A percentile compares a stretch with the other conserved stretches of the same genome.
Conservation (phyloP, 345 rosid species). For the Linum tenue region DNA sequence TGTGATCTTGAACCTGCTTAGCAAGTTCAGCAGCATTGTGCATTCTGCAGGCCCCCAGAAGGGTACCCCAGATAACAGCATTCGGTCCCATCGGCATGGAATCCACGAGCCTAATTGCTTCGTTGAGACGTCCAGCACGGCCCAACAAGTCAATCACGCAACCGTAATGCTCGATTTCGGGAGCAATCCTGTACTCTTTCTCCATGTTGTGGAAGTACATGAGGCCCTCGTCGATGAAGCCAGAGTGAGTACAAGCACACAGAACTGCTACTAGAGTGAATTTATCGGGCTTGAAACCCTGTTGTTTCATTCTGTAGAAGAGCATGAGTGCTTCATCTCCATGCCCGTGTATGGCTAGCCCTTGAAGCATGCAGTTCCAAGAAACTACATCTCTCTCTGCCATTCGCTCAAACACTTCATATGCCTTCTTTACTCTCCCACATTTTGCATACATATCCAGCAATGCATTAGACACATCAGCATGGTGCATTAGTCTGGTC, state of each 20-base stretch:
- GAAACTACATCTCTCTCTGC: conserved; percentile 53
- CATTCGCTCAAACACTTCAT: conserved; percentile 48
- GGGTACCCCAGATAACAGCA: conserved; percentile 77
- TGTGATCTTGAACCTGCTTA: background rate
- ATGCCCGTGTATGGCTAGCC: conserved; percentile 71
- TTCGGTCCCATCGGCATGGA: conserved; percentile 76
- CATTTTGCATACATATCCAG: conserved; percentile 2
- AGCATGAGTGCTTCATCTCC: conserved; percentile 59
- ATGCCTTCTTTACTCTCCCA: conserved; percentile 32
- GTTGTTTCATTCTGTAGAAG: conserved; percentile 57
- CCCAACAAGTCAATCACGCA: conserved; percentile 83
- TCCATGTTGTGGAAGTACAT: conserved; percentile 56
- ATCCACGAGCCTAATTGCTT: conserved; percentile 53
- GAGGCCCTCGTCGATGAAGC: conserved; percentile 64
- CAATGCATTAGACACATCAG: conserved; percentile 27
- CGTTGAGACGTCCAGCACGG: conserved; percentile 60
- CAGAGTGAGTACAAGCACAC: conserved; percentile 81
- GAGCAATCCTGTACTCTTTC: conserved; percentile 50
- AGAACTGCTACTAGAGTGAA: conserved; percentile 57
- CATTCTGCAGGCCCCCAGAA: conserved; percentile 65
- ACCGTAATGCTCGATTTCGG: conserved; percentile 77
- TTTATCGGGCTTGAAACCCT: conserved; percentile 60
- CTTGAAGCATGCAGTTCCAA: conserved; percentile 85
- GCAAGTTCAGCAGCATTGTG: conserved; percentile 66
- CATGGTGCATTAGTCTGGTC: conserved; percentile 28